Evolutionary conservation across 345 rosid genomes (phyloP), one percentile per base, ranked within the genome.

Genomic region (Sonneratia alba): DNA sequence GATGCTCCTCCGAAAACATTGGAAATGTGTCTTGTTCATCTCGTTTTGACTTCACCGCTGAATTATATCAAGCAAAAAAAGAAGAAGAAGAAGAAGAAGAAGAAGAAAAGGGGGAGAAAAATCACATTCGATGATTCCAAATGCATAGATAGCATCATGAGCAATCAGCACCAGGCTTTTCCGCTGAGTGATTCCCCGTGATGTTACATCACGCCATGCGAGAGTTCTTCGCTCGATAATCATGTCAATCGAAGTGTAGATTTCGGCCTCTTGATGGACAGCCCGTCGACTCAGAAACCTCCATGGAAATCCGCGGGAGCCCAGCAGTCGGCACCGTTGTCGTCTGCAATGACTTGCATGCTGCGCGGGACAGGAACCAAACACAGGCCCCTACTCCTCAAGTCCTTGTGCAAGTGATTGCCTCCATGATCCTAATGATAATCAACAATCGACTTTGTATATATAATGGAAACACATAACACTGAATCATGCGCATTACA

Each of bases 101-200:
- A 27, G 32, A 1, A 27, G 1, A 27, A 27, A 27, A 27, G 32
- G 32, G 32, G 32, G 32, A 27, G 32, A 27, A 1, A 27, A 59
- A 59, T 59, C 24, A 59, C 36, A 59, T 11, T 24, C 1, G 64
- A 59, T 56, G 38, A 27, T 11, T 62, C 38, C 42, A 66, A 49
- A 70, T 70, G 70, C 73, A 95, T 92, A 92, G 88, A 95, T 92
- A 92, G 88, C 99, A 96, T 96, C 99, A 91, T 84, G 96, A 96
- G 99, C 96, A 96, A 89, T 92, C 98, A 96, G 91, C 94, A 98
- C 92, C 92, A 47, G 79, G 82, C 13, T 57, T 68, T 74, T 48
- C 59, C 59, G 72, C 79, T 48, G 79, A 72, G 59, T 76, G 79
- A 72, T 70, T 76, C 72, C 69, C 69, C 70, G 49, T 72, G 79